phyloP scores from a whole-genome alignment of 805 yeast species.

The Wickerhamiella slavikovae region DNA sequence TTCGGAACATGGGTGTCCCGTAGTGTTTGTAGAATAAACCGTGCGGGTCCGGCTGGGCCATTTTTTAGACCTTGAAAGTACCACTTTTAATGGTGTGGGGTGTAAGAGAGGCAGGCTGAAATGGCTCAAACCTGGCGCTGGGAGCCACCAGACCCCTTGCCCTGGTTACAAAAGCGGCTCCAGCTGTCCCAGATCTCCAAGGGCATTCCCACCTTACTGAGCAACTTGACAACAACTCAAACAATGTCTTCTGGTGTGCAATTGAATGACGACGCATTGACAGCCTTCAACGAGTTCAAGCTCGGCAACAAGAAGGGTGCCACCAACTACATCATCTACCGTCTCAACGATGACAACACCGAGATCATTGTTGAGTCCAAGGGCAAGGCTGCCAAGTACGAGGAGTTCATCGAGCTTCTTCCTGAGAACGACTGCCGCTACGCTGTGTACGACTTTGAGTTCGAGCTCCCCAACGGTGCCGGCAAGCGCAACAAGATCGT shows the following conservation, averaged over 20 bases:
- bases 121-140: no score
- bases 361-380: slow-evolving; percentile 78
- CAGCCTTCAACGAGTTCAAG: slow-evolving; percentile 90
- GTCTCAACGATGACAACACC: slow-evolving; percentile 69
- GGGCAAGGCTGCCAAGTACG: slow-evolving; percentile 58
- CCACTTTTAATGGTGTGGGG: no score
- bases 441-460: slow-evolving; percentile 93
- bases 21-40: slow-evolving; percentile 7
- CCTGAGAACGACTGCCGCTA: slow-evolving; percentile 95
- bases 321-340: slow-evolving; percentile 60
- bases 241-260: slow-evolving; percentile 34
- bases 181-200: no score
- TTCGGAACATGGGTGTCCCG: slow-evolving; percentile 9
- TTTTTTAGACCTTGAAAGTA: no score
- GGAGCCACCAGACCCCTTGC: no score
- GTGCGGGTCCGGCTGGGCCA: not conserved
- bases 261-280: slow-evolving; percentile 74
- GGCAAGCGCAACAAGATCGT: slow-evolving; percentile 73
- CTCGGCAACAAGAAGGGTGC: slow-evolving; percentile 51
- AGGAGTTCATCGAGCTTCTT: slow-evolving; percentile 63
- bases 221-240: not conserved
- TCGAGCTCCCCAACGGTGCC: slow-evolving; percentile 72
- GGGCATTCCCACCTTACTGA: no score
- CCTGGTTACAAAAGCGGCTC: no score
- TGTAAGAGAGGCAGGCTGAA: no score